phyloP scores from a whole-genome alignment of 306 rosid genomes.

The Vigna radiata region DNA sequence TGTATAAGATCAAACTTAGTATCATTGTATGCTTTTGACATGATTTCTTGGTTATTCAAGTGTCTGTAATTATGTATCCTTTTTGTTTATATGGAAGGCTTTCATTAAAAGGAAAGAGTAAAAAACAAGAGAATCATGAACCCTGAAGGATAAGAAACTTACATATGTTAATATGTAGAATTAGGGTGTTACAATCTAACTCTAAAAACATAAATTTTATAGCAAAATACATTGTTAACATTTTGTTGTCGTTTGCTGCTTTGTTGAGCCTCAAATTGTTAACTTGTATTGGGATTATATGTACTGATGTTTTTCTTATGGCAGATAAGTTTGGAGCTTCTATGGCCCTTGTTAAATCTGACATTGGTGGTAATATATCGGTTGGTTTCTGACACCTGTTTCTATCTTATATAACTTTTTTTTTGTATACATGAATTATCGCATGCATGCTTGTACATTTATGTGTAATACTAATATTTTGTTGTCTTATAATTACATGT shows the following conservation, averaged over 20 bases:
- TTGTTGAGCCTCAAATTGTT: constrained; percentile 14
- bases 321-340: constrained; percentile 98
- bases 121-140: constrained; percentile 10
- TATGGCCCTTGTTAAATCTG: constrained; percentile 84
- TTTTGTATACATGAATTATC: constrained; percentile 23
- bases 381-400: constrained; percentile 51
- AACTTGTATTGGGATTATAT: neutral
- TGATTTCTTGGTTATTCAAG: constrained; percentile 5
- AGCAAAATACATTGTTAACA: constrained; percentile 21
- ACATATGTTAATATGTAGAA: constrained; percentile 22
- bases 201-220: neutral
- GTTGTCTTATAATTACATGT: neutral
- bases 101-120: constrained; percentile 9
- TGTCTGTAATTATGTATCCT: neutral
- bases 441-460: constrained; percentile 30
- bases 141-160: constrained; percentile 19
- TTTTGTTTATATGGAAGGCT: neutral
- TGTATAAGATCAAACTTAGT: neutral
- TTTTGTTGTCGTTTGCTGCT: constrained; percentile 17
- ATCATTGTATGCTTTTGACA: constrained; percentile 18
- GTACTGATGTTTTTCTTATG: constrained; percentile 45
- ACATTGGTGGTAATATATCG: constrained; percentile 88
- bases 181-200: constrained; percentile 1
- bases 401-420: neutral
- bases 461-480: neutral